Evolutionary conservation across 352 stramenopile species (phyloP), one percentile per base, ranked within the genome.

Genomic region (Elongisporangium anandrum): DNA sequence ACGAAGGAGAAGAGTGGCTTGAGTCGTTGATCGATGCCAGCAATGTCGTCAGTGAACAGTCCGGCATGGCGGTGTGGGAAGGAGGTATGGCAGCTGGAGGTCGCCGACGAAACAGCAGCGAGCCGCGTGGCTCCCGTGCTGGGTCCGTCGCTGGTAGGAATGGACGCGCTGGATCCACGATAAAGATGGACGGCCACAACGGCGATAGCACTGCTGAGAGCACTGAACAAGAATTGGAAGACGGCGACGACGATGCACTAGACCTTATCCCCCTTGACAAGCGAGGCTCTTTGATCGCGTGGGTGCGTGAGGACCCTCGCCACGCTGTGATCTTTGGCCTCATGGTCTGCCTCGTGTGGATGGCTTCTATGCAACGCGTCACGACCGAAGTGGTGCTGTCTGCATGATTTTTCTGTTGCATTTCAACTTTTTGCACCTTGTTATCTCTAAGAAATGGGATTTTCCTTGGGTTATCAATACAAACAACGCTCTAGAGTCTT

Each of bases 1-100:
- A 90, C 54, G 84, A 94, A 70, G 84, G 84, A 17, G 81, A 81
- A 34, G 84, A 94, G 57, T 94, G 84, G 84, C 65, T 94, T 4
- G 84, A 94, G 53, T 88, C 79, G 2, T 68, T 92, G 10, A 85
- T 72, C 1, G 80, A 92, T 56, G 83, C 83, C 4, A 91, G 78
- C 52, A 73, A 84, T 10, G 78, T 89, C 24, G 64, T 63, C 9
- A 69, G 65, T 26, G 34, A 45, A 12, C 34, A 45, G 34, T 15
- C 34, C 4, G 34, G 34, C 34, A 45, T 45, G 34, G 34, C 34
- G 16, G 34, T 45, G 34, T 45, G 34, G 34, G 34, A 45, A 5
- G 34, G 34, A 3, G 34, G 34, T 1, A 45, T 45, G 34, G 34
- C 34, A 17, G 12, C 34, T 45, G 34, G 34, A 45, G 34, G 34